Percentiles rank a stretch among this genome's conserved stretches.
phyloP scores from a whole-genome alignment of 345 rosid species.

The Balakata baccata region DNA sequence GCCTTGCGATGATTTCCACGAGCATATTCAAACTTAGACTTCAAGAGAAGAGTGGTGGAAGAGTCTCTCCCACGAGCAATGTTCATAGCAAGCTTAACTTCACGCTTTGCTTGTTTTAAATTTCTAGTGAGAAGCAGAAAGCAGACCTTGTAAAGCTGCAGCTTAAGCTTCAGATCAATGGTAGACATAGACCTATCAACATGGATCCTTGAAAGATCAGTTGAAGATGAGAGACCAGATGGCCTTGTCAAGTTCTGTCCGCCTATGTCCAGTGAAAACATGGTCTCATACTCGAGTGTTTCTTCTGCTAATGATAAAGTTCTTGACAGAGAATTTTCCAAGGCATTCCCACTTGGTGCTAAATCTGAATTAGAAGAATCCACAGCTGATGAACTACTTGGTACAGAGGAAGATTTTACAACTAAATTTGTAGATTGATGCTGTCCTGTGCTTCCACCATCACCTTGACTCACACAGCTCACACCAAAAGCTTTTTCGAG shows the following conservation, averaged over 20 bases:
- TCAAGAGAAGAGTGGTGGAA: constrained; percentile 78
- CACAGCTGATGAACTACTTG: constrained; percentile 47
- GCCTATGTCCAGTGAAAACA: constrained; percentile 59
- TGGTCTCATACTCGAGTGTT: constrained; percentile 68
- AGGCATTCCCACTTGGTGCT: constrained; percentile 45
- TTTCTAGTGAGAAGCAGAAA: constrained; percentile 86
- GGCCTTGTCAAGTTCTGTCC: constrained; percentile 59
- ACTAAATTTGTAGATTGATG: constrained; percentile 60
- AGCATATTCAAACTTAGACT: constrained; percentile 95
- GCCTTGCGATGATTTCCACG: constrained; percentile 95
- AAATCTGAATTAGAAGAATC: constrained; percentile 67
- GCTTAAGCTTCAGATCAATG: constrained; percentile 79
- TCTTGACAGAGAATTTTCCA: constrained; percentile 65
- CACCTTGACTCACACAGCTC: constrained; percentile 57
- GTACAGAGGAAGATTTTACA: constrained; percentile 60
- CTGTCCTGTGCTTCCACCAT: constrained; percentile 48
- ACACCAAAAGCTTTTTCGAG: constrained; percentile 72
- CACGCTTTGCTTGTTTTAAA: constrained; percentile 91
- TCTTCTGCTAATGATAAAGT: constrained; percentile 68
- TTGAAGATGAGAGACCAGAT: constrained; percentile 49
- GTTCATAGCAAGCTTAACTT: constrained; percentile 93
- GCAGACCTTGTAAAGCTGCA: constrained; percentile 91
- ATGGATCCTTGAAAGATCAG: constrained; percentile 53
- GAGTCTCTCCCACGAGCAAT: constrained; percentile 87
- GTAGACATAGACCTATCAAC: constrained; percentile 54